Evolutionary conservation across 345 rosid genomes (phyloP).

Genomic region (Arabidopsis arenosa): DNA sequence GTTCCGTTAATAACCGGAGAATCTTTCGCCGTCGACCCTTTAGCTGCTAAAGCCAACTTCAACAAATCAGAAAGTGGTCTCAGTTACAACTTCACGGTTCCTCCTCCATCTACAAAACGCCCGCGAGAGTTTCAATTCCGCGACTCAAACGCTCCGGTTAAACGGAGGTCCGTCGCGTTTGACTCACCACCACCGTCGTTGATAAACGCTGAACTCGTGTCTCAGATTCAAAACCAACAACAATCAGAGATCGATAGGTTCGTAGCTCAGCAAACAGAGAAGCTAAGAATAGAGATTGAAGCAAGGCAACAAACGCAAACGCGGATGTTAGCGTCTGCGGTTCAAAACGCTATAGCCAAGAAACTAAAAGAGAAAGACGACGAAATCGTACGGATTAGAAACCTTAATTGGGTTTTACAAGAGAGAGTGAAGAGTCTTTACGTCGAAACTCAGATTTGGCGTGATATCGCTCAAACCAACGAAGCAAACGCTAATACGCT

Average conservation of each 20-base stretch:
- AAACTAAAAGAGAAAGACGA: slow-evolving; percentile 70
- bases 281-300: slow-evolving; percentile 64
- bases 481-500: slow-evolving; percentile 74
- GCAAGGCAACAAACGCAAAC: slow-evolving; percentile 63
- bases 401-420: slow-evolving; percentile 67
- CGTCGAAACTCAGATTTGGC: slow-evolving; percentile 70
- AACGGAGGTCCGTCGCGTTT: slow-evolving; percentile 43
- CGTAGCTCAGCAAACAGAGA: slow-evolving; percentile 63
- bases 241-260: slow-evolving; percentile 62
- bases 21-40: slow-evolving; percentile 49
- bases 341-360: slow-evolving; percentile 52
- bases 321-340: slow-evolving; percentile 53
- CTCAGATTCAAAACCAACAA: slow-evolving; percentile 59
- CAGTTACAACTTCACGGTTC: slow-evolving; percentile 52
- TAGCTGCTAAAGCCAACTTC: slow-evolving; percentile 44
- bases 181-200: slow-evolving; percentile 42
- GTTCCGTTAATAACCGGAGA: slow-evolving; percentile 48
- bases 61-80: slow-evolving; percentile 59
- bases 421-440: slow-evolving; percentile 60
- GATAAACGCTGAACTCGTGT: slow-evolving; percentile 41
- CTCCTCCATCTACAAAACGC: slow-evolving; percentile 50
- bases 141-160: slow-evolving; percentile 46
- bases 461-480: slow-evolving; percentile 66
- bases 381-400: slow-evolving; percentile 58
- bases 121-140: slow-evolving; percentile 44